phyloP scores from a whole-genome alignment of 495 filamentous ascomycete genomes.

The Amphirosellinia nigrospora region DNA sequence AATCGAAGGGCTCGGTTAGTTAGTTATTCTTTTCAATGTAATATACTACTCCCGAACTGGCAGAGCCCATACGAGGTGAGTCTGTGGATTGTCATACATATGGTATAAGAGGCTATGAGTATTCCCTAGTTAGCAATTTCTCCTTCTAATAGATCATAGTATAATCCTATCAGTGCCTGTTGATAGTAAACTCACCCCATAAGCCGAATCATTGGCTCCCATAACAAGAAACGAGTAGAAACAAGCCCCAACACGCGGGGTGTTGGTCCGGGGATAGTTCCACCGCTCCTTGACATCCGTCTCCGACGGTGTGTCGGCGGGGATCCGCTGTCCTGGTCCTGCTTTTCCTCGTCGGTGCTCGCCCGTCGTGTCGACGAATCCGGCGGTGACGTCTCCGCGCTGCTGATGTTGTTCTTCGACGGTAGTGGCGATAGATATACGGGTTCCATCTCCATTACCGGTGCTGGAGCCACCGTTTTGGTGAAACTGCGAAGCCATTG shows the following conservation, averaged over 20 bases:
- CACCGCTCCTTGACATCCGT: conserved; percentile 57
- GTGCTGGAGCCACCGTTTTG: conserved; percentile 34
- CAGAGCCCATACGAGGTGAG: conserved; percentile 27
- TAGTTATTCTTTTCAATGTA: background rate
- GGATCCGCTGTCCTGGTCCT: background rate
- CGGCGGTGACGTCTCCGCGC: background rate
- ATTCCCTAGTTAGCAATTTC: conserved; percentile 24
- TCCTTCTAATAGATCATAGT: conserved; percentile 1
- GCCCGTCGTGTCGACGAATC: conserved; percentile 14
- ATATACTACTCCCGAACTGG: background rate
- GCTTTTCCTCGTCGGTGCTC: conserved; percentile 24
- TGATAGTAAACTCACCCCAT: conserved; percentile 67
- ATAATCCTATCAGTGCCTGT: too few relatives aligned
- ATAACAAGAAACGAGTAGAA: conserved; percentile 78
- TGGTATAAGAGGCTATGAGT: conserved; percentile 60
- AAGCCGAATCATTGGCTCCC: conserved; percentile 83
- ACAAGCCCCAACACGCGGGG: conserved; percentile 67
- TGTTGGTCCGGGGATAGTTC: conserved; percentile 73
- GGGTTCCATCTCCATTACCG: conserved; percentile 34
- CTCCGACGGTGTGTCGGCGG: conserved; percentile 27
- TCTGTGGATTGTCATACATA: conserved; percentile 46
- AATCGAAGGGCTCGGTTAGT: conserved; percentile 2
- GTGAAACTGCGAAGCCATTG: conserved; percentile 30
- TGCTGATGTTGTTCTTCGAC: conserved; percentile 20
- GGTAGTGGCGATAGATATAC: conserved; percentile 26